A percentile compares a stretch with the other conserved stretches of the same genome.
Evolutionary conservation across 495 filamentous ascomycete genomes (phyloP).

Genomic region (Aspergillus indologenus): DNA sequence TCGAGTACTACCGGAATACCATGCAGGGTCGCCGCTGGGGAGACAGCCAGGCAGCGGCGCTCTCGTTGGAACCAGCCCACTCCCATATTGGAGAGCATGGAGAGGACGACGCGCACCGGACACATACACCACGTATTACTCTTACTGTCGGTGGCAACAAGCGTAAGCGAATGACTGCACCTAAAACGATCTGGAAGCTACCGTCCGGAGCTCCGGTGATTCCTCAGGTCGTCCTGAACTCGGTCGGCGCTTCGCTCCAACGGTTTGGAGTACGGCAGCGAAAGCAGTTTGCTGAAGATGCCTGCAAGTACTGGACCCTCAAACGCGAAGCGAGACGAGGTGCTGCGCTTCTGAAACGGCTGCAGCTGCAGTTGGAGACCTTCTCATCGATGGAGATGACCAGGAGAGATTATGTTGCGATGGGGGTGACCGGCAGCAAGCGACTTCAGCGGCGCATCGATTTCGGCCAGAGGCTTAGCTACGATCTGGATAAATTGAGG

Average conservation of each 20-base stretch:
- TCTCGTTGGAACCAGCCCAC: conserved; percentile 67
- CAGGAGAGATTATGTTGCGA: conserved; percentile 82
- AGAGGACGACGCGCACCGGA: conserved; percentile 33
- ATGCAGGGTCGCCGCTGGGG: conserved; percentile 89
- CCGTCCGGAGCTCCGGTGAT: conserved; percentile 95
- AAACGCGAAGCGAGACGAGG: conserved; percentile 92
- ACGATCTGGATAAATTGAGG: conserved; percentile 72
- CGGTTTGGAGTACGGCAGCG: conserved; percentile 79
- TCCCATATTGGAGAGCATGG: conserved; percentile 43
- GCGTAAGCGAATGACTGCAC: conserved; percentile 60
- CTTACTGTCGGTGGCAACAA: conserved; percentile 71
- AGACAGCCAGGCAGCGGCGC: conserved; percentile 82
- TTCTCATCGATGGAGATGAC: conserved; percentile 97
- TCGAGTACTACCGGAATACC: conserved; percentile 78
- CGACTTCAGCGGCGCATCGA: conserved; percentile 80
- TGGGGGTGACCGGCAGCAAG: conserved; percentile 79
- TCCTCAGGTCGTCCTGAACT: conserved; percentile 76
- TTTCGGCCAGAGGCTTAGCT: conserved; percentile 72
- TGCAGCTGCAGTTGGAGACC: conserved; percentile 83
- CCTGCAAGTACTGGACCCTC: conserved; percentile 95
- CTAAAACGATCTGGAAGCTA: conserved; percentile 83
- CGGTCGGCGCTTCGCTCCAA: conserved; percentile 72
- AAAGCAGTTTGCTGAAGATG: conserved; percentile 87
- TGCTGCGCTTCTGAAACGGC: conserved; percentile 83
- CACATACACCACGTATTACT: conserved; percentile 46